These are phyloP conservation scores for Hypericum perforatum DNA, from an alignment of 345 rosid species.

Conservation along the genomic window DNA sequence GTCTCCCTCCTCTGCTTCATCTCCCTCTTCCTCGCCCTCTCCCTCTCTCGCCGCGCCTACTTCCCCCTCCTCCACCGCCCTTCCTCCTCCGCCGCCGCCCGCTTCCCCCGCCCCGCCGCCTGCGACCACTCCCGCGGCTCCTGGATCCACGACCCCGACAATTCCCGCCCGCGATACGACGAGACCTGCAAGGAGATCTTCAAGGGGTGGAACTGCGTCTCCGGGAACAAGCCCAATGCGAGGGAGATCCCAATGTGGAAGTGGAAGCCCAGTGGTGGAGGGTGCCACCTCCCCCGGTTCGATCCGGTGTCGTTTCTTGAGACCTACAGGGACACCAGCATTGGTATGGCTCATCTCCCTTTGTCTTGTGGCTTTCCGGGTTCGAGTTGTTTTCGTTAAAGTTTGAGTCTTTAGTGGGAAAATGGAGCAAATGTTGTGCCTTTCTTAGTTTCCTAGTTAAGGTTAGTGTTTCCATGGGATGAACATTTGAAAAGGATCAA, in stretches of 20 bases:
- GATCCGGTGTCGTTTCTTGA: constrained; percentile 52
- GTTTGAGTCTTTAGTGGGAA: not conserved
- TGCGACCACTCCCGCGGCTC: constrained; percentile 68
- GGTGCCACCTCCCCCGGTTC: constrained; percentile 50
- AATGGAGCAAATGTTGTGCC: too few species aligned
- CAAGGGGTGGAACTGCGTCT: constrained; percentile 87
- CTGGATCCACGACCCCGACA: constrained; percentile 53
- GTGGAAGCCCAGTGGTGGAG: constrained; percentile 64
- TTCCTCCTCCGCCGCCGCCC: constrained; percentile 7
- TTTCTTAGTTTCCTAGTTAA: too few species aligned
- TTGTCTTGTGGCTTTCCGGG: not conserved
- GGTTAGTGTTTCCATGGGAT: too few species aligned
- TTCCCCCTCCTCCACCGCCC: constrained; percentile 12
- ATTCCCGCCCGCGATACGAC: constrained; percentile 26
- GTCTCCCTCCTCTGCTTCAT: constrained; percentile 51
- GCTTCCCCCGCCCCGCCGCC: constrained; percentile 1
- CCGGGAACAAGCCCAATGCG: constrained; percentile 58
- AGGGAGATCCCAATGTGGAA: constrained; percentile 62
- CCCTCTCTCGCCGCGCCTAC: constrained; percentile 18
- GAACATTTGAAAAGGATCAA: too few species aligned
- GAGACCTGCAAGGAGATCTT: constrained; percentile 75
- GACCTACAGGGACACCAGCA: constrained; percentile 45
- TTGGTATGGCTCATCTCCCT: constrained; percentile 38
- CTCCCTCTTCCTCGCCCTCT: constrained; percentile 48
- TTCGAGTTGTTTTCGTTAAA: not conserved